Conservation (phyloP, 768 basidiomycete species). For the Mycena latifolia region DNA sequence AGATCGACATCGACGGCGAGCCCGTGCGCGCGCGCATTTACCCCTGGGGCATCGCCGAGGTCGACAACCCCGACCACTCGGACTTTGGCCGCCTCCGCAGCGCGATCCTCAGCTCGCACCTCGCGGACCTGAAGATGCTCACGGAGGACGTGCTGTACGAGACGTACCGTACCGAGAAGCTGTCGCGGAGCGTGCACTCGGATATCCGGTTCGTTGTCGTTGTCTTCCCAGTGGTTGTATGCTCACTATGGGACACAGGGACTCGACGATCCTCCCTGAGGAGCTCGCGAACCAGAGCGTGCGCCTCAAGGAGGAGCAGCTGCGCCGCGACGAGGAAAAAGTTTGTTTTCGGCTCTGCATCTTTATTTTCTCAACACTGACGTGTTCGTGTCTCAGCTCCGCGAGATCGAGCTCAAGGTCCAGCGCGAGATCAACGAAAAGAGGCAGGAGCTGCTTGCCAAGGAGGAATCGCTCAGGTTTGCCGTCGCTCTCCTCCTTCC, state of each 20-base stretch:
- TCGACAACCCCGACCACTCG: constrained; percentile 92
- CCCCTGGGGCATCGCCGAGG: constrained; percentile 93
- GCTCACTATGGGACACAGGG: no score
- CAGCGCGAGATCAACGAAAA: constrained; percentile 92
- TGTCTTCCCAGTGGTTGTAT: no score
- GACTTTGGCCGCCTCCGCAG: constrained; percentile 85
- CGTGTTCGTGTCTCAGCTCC: constrained; percentile 59
- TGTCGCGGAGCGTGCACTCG: constrained; percentile 75
- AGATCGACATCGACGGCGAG: constrained; percentile 84
- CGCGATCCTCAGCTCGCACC: constrained; percentile 87
- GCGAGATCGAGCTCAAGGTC: constrained; percentile 88
- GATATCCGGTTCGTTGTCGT: no score
- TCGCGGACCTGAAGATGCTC: constrained; percentile 86
- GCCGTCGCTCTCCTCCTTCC: no score
- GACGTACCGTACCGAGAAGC: constrained; percentile 91
- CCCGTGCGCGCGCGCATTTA: constrained; percentile 85
- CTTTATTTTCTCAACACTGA: constrained; percentile 12
- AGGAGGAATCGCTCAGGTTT: constrained; percentile 87
- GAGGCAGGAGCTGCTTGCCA: constrained; percentile 86
- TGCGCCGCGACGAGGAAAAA: constrained; percentile 90
- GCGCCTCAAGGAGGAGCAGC: constrained; percentile 91
- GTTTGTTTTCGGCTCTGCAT: constrained; percentile 44
- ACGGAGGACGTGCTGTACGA: constrained; percentile 90
- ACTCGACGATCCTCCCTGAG: constrained; percentile 85
- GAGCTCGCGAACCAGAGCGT: constrained; percentile 90